Conservation (phyloP, 371 early-diverging fungal genomes). For the Gilbertella persicaria region DNA sequence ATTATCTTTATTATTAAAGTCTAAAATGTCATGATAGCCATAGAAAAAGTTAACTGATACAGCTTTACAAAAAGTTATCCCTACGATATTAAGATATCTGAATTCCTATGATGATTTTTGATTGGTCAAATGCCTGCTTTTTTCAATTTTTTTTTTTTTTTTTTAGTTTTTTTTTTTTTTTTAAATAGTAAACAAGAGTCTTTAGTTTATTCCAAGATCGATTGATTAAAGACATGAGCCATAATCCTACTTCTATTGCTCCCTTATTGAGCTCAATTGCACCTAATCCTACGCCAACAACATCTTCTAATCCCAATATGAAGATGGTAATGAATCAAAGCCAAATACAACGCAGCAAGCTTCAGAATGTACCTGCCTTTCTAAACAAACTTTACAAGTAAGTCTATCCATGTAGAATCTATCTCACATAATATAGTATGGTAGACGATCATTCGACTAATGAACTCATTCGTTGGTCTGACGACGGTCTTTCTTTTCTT, state of each 20-base stretch:
- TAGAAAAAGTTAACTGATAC: too few relatives aligned
- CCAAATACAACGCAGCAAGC: conserved; percentile 33
- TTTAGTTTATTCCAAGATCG: too few relatives aligned
- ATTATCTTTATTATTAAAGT: too few relatives aligned
- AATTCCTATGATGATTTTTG: too few relatives aligned
- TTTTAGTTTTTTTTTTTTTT: too few relatives aligned
- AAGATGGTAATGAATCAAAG: conserved; percentile 26
- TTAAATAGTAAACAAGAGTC: too few relatives aligned
- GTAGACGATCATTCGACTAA: conserved; percentile 70
- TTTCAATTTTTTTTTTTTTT: too few relatives aligned
- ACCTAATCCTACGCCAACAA: conserved; percentile 8
- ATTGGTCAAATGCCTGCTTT: too few relatives aligned
- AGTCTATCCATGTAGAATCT: conserved; percentile 15
- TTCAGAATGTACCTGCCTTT: conserved; percentile 82
- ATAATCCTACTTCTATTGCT: conserved; percentile 18
- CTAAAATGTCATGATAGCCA: too few relatives aligned
- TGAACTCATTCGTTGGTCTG: conserved; percentile 77
- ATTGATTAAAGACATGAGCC: conserved; percentile 18
- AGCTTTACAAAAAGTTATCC: too few relatives aligned
- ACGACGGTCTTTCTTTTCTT: conserved; percentile 74
- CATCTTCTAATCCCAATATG: background rate
- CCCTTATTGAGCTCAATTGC: conserved; percentile 19
- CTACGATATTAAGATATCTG: too few relatives aligned
- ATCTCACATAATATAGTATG: conserved; percentile 45
- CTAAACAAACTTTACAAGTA: conserved; percentile 86